Conservation (phyloP, 140 eudicot genomes). For the Anethum foeniculum region DNA sequence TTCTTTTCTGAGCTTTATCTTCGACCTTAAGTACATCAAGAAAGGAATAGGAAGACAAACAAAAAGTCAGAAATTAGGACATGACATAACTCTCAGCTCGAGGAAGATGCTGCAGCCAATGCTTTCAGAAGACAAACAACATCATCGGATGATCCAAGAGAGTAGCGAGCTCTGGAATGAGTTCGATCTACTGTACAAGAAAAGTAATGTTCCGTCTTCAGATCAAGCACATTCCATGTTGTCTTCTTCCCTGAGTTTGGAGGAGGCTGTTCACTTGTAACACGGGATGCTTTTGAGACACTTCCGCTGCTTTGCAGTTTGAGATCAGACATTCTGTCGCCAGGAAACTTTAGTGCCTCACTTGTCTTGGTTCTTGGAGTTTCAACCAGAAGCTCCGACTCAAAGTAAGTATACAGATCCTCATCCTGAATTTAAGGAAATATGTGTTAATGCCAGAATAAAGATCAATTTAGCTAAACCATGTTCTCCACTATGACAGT, state of each 20-base stretch:
- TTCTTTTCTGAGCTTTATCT: neutral
- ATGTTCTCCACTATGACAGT: neutral
- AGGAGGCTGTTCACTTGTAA: constrained; percentile 18
- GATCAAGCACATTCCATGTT: constrained; percentile 60
- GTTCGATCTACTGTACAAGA: constrained; percentile 68
- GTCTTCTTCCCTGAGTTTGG: constrained; percentile 41
- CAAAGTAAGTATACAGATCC: constrained; percentile 77
- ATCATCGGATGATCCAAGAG: constrained; percentile 45
- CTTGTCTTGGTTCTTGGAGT: constrained; percentile 22
- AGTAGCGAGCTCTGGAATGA: constrained; percentile 68
- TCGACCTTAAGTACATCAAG: neutral
- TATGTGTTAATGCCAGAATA: neutral
- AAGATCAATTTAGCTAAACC: neutral
- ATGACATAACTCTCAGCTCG: neutral
- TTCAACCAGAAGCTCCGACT: constrained; percentile 70
- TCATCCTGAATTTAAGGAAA: constrained; percentile 50
- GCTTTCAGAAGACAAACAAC: constrained; percentile 68
- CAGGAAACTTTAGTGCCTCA: constrained; percentile 6
- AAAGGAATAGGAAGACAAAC: neutral
- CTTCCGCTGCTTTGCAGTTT: constrained; percentile 35
- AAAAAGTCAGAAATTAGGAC: neutral
- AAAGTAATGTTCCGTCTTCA: constrained; percentile 72
- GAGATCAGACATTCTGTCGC: constrained; percentile 22
- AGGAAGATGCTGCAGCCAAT: constrained; percentile 38
- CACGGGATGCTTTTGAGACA: constrained; percentile 44